Base-by-base conservation (phyloP, 768 basidiomycete genomes). In the Lentinus brumalis region DNA sequence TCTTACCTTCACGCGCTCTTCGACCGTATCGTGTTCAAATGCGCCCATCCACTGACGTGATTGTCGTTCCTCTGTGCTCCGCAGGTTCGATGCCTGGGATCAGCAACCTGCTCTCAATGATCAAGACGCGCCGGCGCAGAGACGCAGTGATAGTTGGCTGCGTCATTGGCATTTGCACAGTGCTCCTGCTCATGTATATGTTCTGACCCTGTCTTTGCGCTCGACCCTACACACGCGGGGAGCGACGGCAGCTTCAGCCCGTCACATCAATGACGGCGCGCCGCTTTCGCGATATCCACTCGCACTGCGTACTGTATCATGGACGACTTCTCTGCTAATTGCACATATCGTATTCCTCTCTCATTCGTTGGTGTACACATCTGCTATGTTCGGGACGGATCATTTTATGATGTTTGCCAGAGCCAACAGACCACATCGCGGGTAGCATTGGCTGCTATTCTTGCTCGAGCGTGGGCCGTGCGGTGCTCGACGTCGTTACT, bases 71-170 rank as follows among this genome's bases (percentile, higher is more conserved):
- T 14, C 60, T 40, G 55, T 42, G 41, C 26, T 9, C 39, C 35
- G 59, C 66, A 95, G 93, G 81, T 69, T 87, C 91, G 6, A 89
- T 98, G 74, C 97, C 97, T n/a, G 96, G 96, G 2, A 88, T 99
- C 66, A 95, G 94, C 75, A 92, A 89, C 61, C 75, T 98, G 45
- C 78, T 98, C 39, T 82, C 83, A 1, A 95, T 98, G 92, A 98
- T 99, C 73, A 92, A 92, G 72, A 87, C 92, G 14, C 84, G 96
- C 47, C 83, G 96, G 67, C 81, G 96, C 61, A 79, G 95, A 69
- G 97, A 99, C 74, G 85, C 92, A 2, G 81, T 98, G 63, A 93
- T 98, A 66, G 74, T 98, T 73, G 96, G 94, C 9, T 77, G 86
- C 58, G 78, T 97, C n/a, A 89, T 96, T 67, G 95, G 91, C n/a